phyloP scores from a whole-genome alignment of 1,139 yeast species.

The Scheffersomyces segobiensis region DNA sequence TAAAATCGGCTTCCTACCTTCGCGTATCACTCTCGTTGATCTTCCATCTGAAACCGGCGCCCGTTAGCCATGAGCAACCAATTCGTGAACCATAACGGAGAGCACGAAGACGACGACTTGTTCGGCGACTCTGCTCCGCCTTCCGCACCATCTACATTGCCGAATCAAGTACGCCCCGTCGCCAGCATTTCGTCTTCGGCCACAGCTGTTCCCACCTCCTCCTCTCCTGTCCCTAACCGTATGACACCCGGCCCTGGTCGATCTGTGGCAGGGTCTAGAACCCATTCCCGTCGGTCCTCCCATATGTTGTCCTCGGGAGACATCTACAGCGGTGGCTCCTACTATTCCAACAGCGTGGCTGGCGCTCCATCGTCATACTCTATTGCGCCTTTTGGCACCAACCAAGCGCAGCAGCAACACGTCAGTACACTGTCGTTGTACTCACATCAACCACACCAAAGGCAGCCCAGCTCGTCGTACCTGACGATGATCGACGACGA shows the following conservation, averaged over 20 bases:
- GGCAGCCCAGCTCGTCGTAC: constrained; percentile 16
- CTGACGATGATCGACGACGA: constrained; percentile 26
- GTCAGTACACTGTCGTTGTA: background rate
- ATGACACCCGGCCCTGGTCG: background rate
- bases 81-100: background rate
- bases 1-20: background rate
- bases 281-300: constrained; percentile 8
- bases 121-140: constrained; percentile 7
- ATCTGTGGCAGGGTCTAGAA: constrained; percentile 4
- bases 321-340: background rate
- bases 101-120: constrained; percentile 10
- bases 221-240: background rate
- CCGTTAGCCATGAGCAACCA: background rate
- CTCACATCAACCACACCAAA: constrained; percentile 5
- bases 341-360: background rate
- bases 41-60: background rate
- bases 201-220: background rate
- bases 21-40: background rate
- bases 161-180: background rate
- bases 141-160: background rate
- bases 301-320: constrained; percentile 1
- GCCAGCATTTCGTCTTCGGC: background rate
- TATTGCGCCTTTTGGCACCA: background rate
- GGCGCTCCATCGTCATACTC: background rate
- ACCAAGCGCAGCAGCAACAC: background rate